Percentiles rank a stretch among this genome's conserved stretches.
phyloP scores from a whole-genome alignment of 495 filamentous ascomycete genomes.

The Xylaria grammica region DNA sequence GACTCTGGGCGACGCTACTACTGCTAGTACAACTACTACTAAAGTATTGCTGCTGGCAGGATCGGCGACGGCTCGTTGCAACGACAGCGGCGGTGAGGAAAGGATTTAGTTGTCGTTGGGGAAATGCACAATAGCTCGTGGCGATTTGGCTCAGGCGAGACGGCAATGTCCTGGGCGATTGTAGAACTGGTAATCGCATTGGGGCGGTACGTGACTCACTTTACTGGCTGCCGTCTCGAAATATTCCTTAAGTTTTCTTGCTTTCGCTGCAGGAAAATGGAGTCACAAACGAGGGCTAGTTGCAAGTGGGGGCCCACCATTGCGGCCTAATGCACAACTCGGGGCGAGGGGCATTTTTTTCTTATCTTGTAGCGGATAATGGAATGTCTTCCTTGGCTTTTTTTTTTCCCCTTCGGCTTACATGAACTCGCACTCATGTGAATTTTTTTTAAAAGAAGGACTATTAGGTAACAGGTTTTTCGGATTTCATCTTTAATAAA shows the following conservation, averaged over 20 bases:
- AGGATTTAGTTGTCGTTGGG: neutral
- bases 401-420: too few relatives aligned
- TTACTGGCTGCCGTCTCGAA: conserved; percentile 18
- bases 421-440: too few relatives aligned
- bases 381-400: neutral
- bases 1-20: neutral
- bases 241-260: conserved; percentile 5
- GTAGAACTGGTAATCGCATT: conserved; percentile 22
- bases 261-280: conserved; percentile 6
- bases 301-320: conserved; percentile 15
- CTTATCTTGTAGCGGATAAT: neutral
- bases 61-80: neutral
- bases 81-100: neutral
- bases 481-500: too few relatives aligned
- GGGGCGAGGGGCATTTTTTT: conserved; percentile 24
- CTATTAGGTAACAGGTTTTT: too few relatives aligned
- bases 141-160: conserved; percentile 8
- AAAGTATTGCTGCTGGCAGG: conserved; percentile 7
- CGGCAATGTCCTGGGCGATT: conserved; percentile 11
- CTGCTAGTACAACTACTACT: too few relatives aligned
- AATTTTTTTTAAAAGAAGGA: too few relatives aligned
- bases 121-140: neutral
- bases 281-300: conserved; percentile 10
- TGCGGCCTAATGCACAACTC: conserved; percentile 19
- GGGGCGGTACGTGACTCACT: conserved; percentile 24